Percentiles rank a stretch among this genome's conserved stretches.
phyloP scores from a whole-genome alignment of 768 basidiomycete species.

The Asterophora lycoperdoides region DNA sequence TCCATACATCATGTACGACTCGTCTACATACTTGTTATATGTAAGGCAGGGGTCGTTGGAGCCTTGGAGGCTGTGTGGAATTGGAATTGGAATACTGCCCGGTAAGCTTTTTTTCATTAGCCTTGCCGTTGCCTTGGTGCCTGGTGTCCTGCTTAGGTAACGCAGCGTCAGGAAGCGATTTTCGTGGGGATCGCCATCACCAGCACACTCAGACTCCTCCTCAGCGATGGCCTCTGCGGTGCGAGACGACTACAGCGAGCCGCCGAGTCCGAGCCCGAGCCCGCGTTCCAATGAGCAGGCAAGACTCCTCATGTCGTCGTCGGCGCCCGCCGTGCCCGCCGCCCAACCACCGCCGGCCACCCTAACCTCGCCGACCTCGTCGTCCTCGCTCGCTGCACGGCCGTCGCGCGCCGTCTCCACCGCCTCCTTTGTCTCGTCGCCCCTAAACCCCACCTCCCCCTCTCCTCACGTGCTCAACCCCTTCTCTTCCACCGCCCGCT shows the following conservation, averaged over 20 bases:
- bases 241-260: conserved; percentile 1
- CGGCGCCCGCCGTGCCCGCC: background rate
- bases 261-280: conserved; percentile 3
- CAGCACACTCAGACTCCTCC: background rate
- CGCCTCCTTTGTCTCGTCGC: conserved; percentile 14
- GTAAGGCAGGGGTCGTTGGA: too few relatives aligned
- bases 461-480: conserved; percentile 12
- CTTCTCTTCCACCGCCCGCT: conserved; percentile 7
- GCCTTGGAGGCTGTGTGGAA: too few relatives aligned
- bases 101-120: too few relatives aligned
- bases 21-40: too few relatives aligned
- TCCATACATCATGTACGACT: too few relatives aligned
- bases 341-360: background rate
- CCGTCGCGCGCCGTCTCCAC: background rate
- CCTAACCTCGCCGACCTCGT: background rate
- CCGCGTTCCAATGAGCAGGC: background rate
- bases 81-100: too few relatives aligned
- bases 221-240: background rate
- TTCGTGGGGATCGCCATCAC: background rate
- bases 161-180: background rate
- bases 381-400: background rate
- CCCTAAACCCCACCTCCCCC: conserved; percentile 10
- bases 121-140: too few relatives aligned
- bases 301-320: background rate
- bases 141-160: background rate